Percentiles rank a stretch among this genome's conserved stretches.
Conservation (phyloP, 2,329 filamentous ascomycete species). For the Xylariaceae sp. region DNA sequence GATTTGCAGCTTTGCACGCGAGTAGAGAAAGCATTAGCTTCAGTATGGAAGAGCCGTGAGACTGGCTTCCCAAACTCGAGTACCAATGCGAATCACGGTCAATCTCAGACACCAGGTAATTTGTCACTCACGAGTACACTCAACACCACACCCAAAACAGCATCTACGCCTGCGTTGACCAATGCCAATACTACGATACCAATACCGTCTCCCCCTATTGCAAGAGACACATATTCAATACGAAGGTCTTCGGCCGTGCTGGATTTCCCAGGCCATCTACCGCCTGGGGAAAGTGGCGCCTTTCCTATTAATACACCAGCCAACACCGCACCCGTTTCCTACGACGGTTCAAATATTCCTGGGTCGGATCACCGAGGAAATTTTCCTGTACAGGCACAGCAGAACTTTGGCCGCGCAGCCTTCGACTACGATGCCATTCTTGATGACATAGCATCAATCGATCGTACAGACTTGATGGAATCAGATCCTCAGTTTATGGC, state of each 20-base stretch:
- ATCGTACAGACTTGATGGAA: slow-evolving; percentile 44
- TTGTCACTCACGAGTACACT: no score
- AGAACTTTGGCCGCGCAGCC: slow-evolving; percentile 20
- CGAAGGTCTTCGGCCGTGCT: no score
- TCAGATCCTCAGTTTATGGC: slow-evolving; percentile 62
- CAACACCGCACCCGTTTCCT: not conserved
- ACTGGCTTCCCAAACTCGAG: not conserved
- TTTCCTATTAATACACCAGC: not conserved
- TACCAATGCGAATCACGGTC: not conserved
- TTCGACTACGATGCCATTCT: slow-evolving; percentile 49
- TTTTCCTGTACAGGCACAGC: slow-evolving; percentile 3
- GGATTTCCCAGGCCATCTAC: no score
- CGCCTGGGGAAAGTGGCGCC: no score
- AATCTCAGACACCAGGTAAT: not conserved
- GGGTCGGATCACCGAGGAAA: slow-evolving; percentile 4
- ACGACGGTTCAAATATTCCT: slow-evolving; percentile 3
- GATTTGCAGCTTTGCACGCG: slow-evolving; percentile 12
- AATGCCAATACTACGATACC: no score
- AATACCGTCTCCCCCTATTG: no score
- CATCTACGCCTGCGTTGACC: no score
- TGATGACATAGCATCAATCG: slow-evolving; percentile 48
- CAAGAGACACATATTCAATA: no score
- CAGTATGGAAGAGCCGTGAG: slow-evolving; percentile 8
- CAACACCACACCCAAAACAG: no score
- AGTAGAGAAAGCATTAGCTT: slow-evolving; percentile 8